Evolutionary conservation across 768 basidiomycete genomes (phyloP).

Genomic region (Naganishia friedmannii): DNA sequence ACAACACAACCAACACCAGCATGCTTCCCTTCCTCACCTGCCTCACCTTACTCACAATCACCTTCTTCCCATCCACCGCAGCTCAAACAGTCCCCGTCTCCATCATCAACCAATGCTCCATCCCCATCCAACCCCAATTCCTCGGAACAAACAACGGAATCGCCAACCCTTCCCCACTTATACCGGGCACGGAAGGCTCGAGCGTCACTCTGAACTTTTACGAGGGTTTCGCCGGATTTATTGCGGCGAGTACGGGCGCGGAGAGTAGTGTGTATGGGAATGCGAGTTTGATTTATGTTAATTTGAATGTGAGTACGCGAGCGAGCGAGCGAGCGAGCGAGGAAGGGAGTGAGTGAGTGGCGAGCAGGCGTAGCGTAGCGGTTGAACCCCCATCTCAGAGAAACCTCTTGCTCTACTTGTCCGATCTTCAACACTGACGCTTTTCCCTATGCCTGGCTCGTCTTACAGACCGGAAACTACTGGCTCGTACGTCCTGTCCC

Average conservation of each 20-base stretch:
- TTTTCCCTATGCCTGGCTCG: background rate
- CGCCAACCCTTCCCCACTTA: conserved; percentile 3
- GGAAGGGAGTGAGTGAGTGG: background rate
- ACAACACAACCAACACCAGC: too few relatives aligned
- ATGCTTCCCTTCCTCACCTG: background rate
- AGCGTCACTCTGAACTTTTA: background rate
- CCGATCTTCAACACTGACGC: too few relatives aligned
- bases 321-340: too few relatives aligned
- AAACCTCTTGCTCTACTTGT: too few relatives aligned
- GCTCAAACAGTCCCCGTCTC: conserved; percentile 3
- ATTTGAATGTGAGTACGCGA: conserved; percentile 14
- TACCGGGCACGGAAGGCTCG: background rate
- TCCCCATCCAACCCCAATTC: conserved; percentile 11
- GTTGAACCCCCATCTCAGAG: too few relatives aligned
- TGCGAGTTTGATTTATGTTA: conserved; percentile 23
- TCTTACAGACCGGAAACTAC: conserved; percentile 15
- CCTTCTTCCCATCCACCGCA: too few relatives aligned
- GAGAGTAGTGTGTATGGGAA: background rate
- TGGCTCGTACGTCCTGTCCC: conserved; percentile 17
- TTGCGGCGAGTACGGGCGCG: conserved; percentile 1
- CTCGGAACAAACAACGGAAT: conserved; percentile 10
- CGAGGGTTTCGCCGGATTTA: background rate
- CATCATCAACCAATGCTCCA: conserved; percentile 16
- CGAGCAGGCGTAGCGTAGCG: too few relatives aligned
- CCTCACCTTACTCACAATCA: background rate